A percentile compares a stretch with the other conserved stretches of the same genome.
Evolutionary conservation across 2,329 filamentous ascomycete genomes (phyloP).

Genomic region (Neopestalotiopsis clavispora): DNA sequence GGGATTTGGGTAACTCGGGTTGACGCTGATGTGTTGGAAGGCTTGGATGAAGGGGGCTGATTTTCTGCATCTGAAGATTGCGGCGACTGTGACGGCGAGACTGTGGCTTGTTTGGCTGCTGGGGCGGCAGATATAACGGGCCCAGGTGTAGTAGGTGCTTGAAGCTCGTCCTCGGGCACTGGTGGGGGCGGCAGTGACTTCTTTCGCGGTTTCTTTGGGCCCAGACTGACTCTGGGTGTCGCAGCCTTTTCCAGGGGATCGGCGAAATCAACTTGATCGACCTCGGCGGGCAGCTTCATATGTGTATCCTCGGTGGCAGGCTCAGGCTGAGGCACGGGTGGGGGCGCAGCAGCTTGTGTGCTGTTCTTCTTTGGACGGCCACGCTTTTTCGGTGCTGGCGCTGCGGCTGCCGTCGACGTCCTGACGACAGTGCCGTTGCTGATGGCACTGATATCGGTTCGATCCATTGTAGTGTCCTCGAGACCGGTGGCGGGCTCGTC

Average conservation of each 20-base stretch:
- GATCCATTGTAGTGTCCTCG: constrained; percentile 19
- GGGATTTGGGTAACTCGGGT: constrained; percentile 51
- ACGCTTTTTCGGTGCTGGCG: constrained; percentile 36
- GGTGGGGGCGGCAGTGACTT: constrained; percentile 34
- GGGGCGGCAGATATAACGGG: constrained; percentile 48
- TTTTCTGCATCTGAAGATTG: constrained; percentile 85
- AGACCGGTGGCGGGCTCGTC: constrained; percentile 29
- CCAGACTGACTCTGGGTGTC: constrained; percentile 21
- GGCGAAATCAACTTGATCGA: constrained; percentile 26
- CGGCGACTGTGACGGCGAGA: constrained; percentile 70
- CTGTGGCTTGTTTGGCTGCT: constrained; percentile 56
- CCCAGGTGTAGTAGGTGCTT: constrained; percentile 47
- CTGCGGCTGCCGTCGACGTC: constrained; percentile 27
- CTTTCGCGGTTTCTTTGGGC: constrained; percentile 23
- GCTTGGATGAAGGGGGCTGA: constrained; percentile 71
- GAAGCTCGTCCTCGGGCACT: constrained; percentile 27
- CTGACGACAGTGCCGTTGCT: constrained; percentile 50
- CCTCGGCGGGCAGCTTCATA: constrained; percentile 25
- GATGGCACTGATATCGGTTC: constrained; percentile 41
- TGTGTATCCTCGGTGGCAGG: constrained; percentile 25
- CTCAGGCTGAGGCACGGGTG: neutral
- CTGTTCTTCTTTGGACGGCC: constrained; percentile 39
- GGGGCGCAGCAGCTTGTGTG: constrained; percentile 15
- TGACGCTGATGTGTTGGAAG: constrained; percentile 54
- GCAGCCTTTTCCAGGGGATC: constrained; percentile 30